Conservation (phyloP, 768 basidiomycete species). For the Boletus coccyginus region DNA sequence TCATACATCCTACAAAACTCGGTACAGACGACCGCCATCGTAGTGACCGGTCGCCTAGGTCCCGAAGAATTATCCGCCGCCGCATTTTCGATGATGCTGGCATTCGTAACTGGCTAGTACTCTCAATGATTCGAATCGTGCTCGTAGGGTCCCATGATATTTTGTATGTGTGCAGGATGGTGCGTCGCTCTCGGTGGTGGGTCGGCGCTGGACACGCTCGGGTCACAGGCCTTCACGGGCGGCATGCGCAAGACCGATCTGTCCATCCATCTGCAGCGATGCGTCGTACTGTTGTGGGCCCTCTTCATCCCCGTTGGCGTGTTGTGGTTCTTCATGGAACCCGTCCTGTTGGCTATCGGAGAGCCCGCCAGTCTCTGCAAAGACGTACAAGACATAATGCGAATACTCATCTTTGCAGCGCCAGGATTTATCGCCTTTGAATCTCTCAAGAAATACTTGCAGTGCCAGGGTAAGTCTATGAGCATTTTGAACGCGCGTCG, state of each 20-base stretch:
- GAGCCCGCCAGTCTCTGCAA: constrained; percentile 55
- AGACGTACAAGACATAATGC: constrained; percentile 64
- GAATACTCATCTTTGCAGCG: constrained; percentile 59
- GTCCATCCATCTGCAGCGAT: constrained; percentile 70
- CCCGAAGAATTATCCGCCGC: constrained; percentile 68
- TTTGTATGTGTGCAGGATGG: constrained; percentile 52
- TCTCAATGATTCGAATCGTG: constrained; percentile 18
- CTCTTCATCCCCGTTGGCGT: constrained; percentile 61
- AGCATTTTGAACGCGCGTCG: background rate
- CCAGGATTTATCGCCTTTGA: constrained; percentile 78
- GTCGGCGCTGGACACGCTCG: constrained; percentile 73
- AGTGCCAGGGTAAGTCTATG: constrained; percentile 61
- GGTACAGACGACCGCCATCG: constrained; percentile 61
- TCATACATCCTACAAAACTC: constrained; percentile 76
- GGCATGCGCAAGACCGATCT: constrained; percentile 58
- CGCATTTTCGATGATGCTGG: constrained; percentile 74
- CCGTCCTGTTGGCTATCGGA: constrained; percentile 59
- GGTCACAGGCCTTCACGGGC: constrained; percentile 75
- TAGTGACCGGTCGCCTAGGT: constrained; percentile 66
- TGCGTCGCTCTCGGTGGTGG: constrained; percentile 76
- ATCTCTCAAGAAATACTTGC: constrained; percentile 75
- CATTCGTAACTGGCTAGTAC: constrained; percentile 74
- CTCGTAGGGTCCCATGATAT: constrained; percentile 52
- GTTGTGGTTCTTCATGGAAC: constrained; percentile 63
- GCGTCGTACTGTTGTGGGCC: constrained; percentile 59